Evolutionary conservation across 1,284 basidiomycete genomes (phyloP).

Genomic region (Ganoderma meredithae): DNA sequence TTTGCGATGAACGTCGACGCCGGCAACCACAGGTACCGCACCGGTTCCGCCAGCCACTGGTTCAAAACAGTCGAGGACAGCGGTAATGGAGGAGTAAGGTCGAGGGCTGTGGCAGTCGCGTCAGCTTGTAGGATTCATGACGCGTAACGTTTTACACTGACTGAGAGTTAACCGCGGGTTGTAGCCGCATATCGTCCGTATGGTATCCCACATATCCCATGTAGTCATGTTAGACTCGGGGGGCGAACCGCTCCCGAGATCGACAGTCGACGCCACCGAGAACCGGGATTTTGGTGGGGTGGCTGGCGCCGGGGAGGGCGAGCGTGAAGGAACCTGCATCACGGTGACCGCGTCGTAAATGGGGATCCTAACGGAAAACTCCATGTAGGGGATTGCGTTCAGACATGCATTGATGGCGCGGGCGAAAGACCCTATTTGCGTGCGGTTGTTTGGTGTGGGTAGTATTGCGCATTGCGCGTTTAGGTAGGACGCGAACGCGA

Average conservation of each 20-base stretch:
- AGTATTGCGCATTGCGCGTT: slow-evolving; percentile 87
- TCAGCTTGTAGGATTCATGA: neutral
- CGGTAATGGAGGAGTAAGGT: slow-evolving; percentile 88
- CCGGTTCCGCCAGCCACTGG: slow-evolving; percentile 94
- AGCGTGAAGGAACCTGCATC: slow-evolving; percentile 40
- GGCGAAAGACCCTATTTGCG: slow-evolving; percentile 90
- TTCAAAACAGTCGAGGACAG: slow-evolving; percentile 73
- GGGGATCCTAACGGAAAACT: slow-evolving; percentile 84
- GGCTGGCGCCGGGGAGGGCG: slow-evolving; percentile 41
- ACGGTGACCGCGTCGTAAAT: slow-evolving; percentile 80
- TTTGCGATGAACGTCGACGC: slow-evolving; percentile 94
- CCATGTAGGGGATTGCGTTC: slow-evolving; percentile 71
- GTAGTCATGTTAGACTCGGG: slow-evolving; percentile 77
- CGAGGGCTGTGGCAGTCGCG: slow-evolving; percentile 68
- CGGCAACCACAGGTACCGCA: slow-evolving; percentile 88
- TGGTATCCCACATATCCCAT: slow-evolving; percentile 99
- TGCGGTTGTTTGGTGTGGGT: slow-evolving; percentile 89
- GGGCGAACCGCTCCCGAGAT: slow-evolving; percentile 16
- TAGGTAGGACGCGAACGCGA: slow-evolving; percentile 93
- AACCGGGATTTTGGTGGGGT: slow-evolving; percentile 18
- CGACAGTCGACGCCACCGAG: slow-evolving; percentile 18
- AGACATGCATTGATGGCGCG: slow-evolving; percentile 87
- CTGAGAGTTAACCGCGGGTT: slow-evolving; percentile 84
- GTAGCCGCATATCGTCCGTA: slow-evolving; percentile 90
- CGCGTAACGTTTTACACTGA: slow-evolving; percentile 47